A percentile compares a stretch with the other conserved stretches of the same genome.
phyloP scores from a whole-genome alignment of 2,329 filamentous ascomycete species.

The Xylaria sp. region DNA sequence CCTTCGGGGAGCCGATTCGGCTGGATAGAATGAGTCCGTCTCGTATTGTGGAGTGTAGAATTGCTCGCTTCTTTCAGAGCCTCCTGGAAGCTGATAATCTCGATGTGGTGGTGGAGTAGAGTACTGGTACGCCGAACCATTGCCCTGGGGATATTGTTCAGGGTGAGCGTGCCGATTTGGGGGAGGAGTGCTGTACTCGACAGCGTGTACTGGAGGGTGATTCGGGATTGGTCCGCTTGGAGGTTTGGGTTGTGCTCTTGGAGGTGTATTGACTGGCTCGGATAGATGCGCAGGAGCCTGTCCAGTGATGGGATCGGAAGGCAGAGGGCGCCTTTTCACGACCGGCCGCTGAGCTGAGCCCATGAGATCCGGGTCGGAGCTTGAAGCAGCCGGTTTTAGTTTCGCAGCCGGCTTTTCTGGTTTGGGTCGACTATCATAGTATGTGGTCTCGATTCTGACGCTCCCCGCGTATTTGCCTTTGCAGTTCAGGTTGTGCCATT shows the following conservation, averaged over 20 bases:
- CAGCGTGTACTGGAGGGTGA: conserved; percentile 64
- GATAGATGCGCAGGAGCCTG: conserved; percentile 57
- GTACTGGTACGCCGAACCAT: conserved; percentile 47
- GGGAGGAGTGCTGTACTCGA: conserved; percentile 61
- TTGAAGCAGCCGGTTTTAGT: conserved; percentile 56
- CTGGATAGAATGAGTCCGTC: conserved; percentile 49
- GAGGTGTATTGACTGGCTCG: conserved; percentile 60
- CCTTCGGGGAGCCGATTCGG: conserved; percentile 51
- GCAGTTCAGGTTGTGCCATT: conserved; percentile 89
- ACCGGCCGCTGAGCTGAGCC: conserved; percentile 58
- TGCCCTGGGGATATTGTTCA: conserved; percentile 53
- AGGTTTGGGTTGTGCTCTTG: conserved; percentile 59
- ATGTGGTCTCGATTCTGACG: conserved; percentile 93
- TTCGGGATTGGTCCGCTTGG: conserved; percentile 57
- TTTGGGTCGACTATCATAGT: conserved; percentile 90
- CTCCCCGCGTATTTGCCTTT: conserved; percentile 97
- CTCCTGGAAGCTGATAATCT: conserved; percentile 49
- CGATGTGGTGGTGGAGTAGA: conserved; percentile 53
- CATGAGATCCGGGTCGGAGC: conserved; percentile 48
- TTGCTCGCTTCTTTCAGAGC: conserved; percentile 42
- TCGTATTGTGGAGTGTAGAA: conserved; percentile 44
- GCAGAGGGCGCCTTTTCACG: conserved; percentile 85
- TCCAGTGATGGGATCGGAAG: conserved; percentile 77
- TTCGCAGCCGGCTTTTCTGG: conserved; percentile 74
- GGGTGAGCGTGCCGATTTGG: conserved; percentile 49